Conservation (phyloP, 768 basidiomycete species). For the Wakefieldia striispora region DNA sequence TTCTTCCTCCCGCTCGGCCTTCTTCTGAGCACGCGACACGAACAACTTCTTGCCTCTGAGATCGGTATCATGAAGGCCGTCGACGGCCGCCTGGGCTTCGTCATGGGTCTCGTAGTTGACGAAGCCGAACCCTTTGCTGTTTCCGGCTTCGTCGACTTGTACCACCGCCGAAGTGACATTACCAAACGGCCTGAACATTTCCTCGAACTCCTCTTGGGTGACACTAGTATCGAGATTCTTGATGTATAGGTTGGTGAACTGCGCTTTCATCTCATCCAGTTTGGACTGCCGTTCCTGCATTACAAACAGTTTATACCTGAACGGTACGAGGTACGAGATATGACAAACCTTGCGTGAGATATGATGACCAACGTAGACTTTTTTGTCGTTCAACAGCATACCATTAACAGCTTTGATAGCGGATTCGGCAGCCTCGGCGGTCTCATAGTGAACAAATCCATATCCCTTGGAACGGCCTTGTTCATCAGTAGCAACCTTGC, state of each 20-base stretch:
- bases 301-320: not conserved
- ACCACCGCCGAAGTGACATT: conserved; percentile 86
- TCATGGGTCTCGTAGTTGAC: conserved; percentile 96
- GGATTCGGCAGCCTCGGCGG: conserved; percentile 89
- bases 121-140: conserved; percentile 96
- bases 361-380: conserved; percentile 97
- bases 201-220: conserved; percentile 81
- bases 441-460: conserved; percentile 99
- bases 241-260: conserved; percentile 98
- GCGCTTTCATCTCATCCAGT: conserved; percentile 94
- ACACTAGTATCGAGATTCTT: conserved; percentile 92
- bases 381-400: conserved; percentile 99
- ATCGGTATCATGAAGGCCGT: conserved; percentile 84
- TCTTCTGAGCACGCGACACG: conserved; percentile 97
- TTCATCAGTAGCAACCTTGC: conserved; percentile 98
- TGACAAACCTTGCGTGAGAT: conserved; percentile 85
- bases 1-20: conserved; percentile 97
- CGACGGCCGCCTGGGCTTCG: conserved; percentile 87
- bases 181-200: conserved; percentile 76
- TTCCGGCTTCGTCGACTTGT: conserved; percentile 81
- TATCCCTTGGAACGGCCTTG: conserved; percentile 95
- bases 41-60: conserved; percentile 86
- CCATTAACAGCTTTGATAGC: conserved; percentile 99
- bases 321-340: too few species aligned
- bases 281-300: conserved; percentile 92